Evolutionary conservation across 129 eudicot species (phyloP).

Genomic region (Solidago caesia): DNA sequence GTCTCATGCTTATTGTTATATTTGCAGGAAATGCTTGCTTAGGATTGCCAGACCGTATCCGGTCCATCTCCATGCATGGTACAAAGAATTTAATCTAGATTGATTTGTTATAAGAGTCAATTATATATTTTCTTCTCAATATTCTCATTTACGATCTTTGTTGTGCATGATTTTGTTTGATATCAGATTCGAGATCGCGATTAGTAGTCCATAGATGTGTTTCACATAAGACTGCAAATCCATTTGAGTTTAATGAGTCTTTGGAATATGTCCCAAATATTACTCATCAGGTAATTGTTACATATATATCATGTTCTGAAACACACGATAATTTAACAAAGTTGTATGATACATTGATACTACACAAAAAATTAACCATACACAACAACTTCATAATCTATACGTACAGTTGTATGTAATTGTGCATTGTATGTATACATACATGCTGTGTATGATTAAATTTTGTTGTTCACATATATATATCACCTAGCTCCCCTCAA

Average conservation of each 20-base stretch:
- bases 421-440: too few relatives aligned
- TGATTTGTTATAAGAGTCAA: neutral
- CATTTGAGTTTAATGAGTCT: conserved; percentile 19
- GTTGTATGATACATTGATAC: too few relatives aligned
- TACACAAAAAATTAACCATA: neutral
- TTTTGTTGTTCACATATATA: too few relatives aligned
- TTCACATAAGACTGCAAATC: conserved; percentile 32
- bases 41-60: conserved; percentile 11
- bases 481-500: too few relatives aligned
- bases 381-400: too few relatives aligned
- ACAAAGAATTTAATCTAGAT: neutral
- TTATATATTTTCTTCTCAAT: neutral
- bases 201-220: conserved; percentile 26
- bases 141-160: neutral
- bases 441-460: too few relatives aligned
- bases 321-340: neutral
- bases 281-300: conserved; percentile 31
- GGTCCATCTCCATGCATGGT: conserved; percentile 14
- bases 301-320: neutral
- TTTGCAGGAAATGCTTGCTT: conserved; percentile 21
- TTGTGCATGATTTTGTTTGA: neutral
- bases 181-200: conserved; percentile 37
- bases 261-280: conserved; percentile 12
- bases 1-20: neutral
- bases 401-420: too few relatives aligned